A percentile compares a stretch with the other conserved stretches of the same genome.
These are phyloP conservation scores for Physcomitrellopsis africana DNA, from an alignment of 225 moss, liverwort and hornwort species.

Conservation along the genomic window DNA sequence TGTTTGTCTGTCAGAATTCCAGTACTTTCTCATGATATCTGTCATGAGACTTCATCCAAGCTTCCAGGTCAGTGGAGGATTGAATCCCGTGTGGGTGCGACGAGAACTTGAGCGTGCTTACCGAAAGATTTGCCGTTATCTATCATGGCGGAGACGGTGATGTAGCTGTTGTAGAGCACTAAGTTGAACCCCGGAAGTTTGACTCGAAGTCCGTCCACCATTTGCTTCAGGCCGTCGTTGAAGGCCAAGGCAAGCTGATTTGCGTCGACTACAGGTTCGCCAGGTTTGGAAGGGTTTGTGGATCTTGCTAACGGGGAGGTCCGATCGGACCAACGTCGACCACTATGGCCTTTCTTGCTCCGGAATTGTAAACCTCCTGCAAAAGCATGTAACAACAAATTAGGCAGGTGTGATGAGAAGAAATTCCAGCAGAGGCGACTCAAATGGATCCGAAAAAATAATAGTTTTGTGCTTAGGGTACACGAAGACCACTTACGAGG, in stretches of 20 bases:
- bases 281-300: neutral
- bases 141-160: neutral
- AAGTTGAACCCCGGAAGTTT: slow-evolving; percentile 1
- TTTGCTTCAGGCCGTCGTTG: slow-evolving; percentile 13
- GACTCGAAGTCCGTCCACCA: slow-evolving; percentile 10
- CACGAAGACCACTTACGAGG: neutral
- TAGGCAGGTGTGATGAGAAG: neutral
- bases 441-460: neutral
- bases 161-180: neutral
- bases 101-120: neutral
- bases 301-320: neutral
- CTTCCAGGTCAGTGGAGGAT: too few species aligned
- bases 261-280: neutral
- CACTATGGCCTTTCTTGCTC: slow-evolving; percentile 11
- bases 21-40: too few species aligned
- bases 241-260: neutral
- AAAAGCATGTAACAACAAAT: neutral
- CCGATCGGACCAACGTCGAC: slow-evolving; percentile 6
- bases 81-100: too few species aligned
- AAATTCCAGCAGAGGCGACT: neutral
- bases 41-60: too few species aligned
- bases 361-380: slow-evolving; percentile 9
- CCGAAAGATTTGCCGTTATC: neutral
- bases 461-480: too few species aligned
- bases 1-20: too few species aligned